Evolutionary conservation across 768 basidiomycete species (phyloP).

Genomic region (Suillus americanus): DNA sequence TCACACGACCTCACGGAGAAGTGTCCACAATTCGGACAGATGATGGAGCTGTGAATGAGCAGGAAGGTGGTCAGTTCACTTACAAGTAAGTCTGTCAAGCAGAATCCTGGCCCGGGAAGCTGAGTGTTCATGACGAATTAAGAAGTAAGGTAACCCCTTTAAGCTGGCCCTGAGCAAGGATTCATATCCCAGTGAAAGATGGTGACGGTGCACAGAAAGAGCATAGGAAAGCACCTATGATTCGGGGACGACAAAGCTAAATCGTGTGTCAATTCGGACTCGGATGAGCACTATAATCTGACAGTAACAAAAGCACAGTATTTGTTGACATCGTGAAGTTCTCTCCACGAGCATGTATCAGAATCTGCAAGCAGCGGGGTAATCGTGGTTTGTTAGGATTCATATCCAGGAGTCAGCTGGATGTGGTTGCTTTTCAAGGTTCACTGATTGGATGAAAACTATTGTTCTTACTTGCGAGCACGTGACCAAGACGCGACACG

Average conservation of each 20-base stretch:
- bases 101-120: not conserved
- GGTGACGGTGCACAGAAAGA: not conserved
- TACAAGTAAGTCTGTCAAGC: not conserved
- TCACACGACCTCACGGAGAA: no score
- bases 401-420: no score
- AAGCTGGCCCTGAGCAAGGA: not conserved
- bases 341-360: no score
- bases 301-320: no score
- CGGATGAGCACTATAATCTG: no score
- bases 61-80: not conserved
- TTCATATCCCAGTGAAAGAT: not conserved
- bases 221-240: not conserved
- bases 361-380: no score
- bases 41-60: not conserved
- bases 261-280: not conserved
- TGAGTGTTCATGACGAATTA: not conserved
- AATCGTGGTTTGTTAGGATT: no score
- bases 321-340: no score
- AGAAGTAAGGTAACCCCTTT: not conserved
- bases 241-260: not conserved
- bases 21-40: no score
- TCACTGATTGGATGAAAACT: no score
- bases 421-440: no score
- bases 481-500: constrained; percentile 15
- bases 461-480: not conserved